These are phyloP conservation scores for Sesbania bispinosa DNA, from an alignment of 306 rosid genomes.

Conservation along the genomic window DNA sequence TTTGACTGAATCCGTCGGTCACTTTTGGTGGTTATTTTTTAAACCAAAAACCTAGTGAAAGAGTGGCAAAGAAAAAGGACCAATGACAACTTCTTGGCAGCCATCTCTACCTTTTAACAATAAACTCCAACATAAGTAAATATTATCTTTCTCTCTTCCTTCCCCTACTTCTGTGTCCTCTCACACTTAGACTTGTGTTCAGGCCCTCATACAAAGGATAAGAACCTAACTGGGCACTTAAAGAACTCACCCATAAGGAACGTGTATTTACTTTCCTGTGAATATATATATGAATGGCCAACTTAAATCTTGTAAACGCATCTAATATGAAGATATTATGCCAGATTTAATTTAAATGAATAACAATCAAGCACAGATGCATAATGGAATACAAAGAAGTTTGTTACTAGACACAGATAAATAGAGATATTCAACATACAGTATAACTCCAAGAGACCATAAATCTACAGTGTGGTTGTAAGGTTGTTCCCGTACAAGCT, in stretches of 20 bases:
- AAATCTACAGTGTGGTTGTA: conserved; percentile 95
- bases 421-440: conserved; percentile 52
- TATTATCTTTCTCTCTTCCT: background rate
- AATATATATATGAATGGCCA: background rate
- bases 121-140: background rate
- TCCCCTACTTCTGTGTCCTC: background rate
- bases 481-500: conserved; percentile 94
- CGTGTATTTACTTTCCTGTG: background rate
- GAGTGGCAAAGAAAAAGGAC: background rate
- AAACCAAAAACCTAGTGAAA: background rate
- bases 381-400: conserved; percentile 21
- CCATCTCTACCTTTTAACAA: background rate
- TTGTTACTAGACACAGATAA: conserved; percentile 19
- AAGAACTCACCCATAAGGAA: background rate
- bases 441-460: conserved; percentile 97
- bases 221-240: background rate
- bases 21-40: background rate
- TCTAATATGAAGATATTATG: background rate
- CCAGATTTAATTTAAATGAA: conserved; percentile 7
- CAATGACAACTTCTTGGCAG: background rate
- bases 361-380: conserved; percentile 9
- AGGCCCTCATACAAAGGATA: background rate
- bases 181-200: background rate
- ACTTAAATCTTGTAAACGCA: conserved; percentile 7
- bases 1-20: background rate